Evolutionary conservation across 768 basidiomycete genomes (phyloP), one percentile per base, ranked within the genome.

Genomic region (Pleurotus tuber-regium): DNA sequence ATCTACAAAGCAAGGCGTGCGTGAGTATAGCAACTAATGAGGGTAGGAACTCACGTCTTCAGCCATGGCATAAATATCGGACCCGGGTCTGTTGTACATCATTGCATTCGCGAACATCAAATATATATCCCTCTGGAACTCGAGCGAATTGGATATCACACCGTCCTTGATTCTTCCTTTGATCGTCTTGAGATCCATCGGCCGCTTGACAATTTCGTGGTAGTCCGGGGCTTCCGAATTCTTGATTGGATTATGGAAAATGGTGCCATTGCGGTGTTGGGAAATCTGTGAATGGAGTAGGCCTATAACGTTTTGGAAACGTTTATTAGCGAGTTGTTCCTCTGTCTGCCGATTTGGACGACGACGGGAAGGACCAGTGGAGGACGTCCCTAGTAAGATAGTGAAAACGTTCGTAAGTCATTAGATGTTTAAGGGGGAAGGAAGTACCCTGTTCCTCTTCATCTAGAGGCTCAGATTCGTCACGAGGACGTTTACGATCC

Each of bases 21-120:
- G 18, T 49, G 19, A 7, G 29, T 19, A 3, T 23, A 35, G 33
- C 7, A 12, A 24, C 19, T 28, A 38, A 16, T 16, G 54, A 28
- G 25, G 51, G 36, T 18, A 44, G n/a, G 38, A 10, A 63, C 87
- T 68, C 63, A 94, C 93, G 74, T 94, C 91, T 64, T 92, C 84
- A 4, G 95, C 91, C 90, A 95, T 96, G 47, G 75, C 76, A 56
- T 86, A 83, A n/a, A 96, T 86, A 62, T 92, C 89, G 12, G 87
- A 89, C 3, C 83, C 83, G 1, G 91, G 88, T 41, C 86, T 74
- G 57, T 98, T 98, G 66, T 93, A 98, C 89, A 98, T 92, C 83
- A 96, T 87, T 4, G 96, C 91, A 66, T 98, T 98, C 6, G 92
- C 89, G 67, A 97, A 96, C 87, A 98, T 96, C 55, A 97, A 74